These are phyloP conservation scores for Geotrichum bryndzae DNA, from an alignment of 1,139 yeast genomes.

Conservation along the genomic window DNA sequence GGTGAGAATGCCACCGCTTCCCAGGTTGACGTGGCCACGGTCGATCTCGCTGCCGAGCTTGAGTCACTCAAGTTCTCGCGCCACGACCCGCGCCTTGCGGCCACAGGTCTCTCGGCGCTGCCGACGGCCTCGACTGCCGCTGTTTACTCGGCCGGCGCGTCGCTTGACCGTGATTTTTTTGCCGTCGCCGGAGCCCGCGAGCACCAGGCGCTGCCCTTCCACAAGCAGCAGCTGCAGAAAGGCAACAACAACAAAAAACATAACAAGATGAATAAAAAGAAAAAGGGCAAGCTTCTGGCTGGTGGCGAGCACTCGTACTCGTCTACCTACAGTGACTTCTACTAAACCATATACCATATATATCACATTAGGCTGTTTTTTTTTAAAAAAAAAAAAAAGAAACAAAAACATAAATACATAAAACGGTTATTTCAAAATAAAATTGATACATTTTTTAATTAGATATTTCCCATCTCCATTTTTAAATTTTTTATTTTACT, in stretches of 20 bases:
- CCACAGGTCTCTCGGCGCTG: slow-evolving; percentile 31
- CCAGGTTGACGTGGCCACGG: slow-evolving; percentile 41
- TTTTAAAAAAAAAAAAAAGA: background rate
- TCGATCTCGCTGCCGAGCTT: slow-evolving; percentile 66
- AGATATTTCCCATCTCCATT: no score
- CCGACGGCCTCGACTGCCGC: slow-evolving; percentile 26
- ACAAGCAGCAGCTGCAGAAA: slow-evolving; percentile 39
- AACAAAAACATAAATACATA: no score
- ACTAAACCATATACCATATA: slow-evolving; percentile 2
- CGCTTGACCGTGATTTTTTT: slow-evolving; percentile 80
- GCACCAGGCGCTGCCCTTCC: slow-evolving; percentile 65
- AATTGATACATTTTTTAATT: no score
- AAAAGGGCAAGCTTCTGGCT: slow-evolving; percentile 34
- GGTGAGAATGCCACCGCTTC: slow-evolving; percentile 16
- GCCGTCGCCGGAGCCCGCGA: slow-evolving; percentile 60
- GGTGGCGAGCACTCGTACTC: slow-evolving; percentile 10
- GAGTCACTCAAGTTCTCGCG: slow-evolving; percentile 70
- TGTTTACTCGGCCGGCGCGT: slow-evolving; percentile 60
- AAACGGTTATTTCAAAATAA: background rate
- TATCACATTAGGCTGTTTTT: no score
- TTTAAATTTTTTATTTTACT: no score
- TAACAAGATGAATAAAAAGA: slow-evolving; percentile 70
- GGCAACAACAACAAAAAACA: slow-evolving; percentile 56
- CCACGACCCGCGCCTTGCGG: slow-evolving; percentile 47
- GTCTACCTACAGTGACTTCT: slow-evolving; percentile 16